These are phyloP conservation scores for Boletus rubescentipes DNA, from an alignment of 768 basidiomycete species.

Conservation along the genomic window DNA sequence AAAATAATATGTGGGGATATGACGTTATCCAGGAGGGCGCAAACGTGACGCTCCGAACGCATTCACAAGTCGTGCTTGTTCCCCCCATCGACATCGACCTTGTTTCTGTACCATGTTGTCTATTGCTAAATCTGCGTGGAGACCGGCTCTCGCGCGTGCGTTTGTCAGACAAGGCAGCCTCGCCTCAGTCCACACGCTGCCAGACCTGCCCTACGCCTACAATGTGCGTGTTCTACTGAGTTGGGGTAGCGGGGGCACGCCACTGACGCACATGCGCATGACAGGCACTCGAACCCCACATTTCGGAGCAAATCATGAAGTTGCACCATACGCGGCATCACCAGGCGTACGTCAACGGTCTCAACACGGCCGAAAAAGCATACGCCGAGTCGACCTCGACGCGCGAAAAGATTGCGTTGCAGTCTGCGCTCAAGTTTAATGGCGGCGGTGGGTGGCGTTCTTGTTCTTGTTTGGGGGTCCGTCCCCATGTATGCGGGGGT, in stretches of 20 bases:
- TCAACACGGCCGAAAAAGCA: constrained; percentile 90
- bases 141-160: constrained; percentile 45
- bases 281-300: constrained; percentile 88
- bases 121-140: constrained; percentile 42
- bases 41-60: background rate
- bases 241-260: background rate
- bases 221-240: constrained; percentile 48
- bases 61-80: background rate
- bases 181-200: constrained; percentile 67
- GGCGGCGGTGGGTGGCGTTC: constrained; percentile 67
- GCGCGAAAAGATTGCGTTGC: constrained; percentile 79
- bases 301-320: constrained; percentile 90
- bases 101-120: constrained; percentile 44
- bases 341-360: constrained; percentile 89
- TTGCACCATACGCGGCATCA: constrained; percentile 92
- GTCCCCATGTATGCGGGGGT: background rate
- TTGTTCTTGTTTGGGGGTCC: background rate
- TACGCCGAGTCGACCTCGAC: constrained; percentile 64
- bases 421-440: constrained; percentile 94
- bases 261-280: background rate
- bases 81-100: background rate
- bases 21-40: background rate
- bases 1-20: background rate
- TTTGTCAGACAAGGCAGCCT: constrained; percentile 41
- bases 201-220: constrained; percentile 76